phyloP scores from a whole-genome alignment of 345 rosid genomes.

The Bruguiera sexangula region DNA sequence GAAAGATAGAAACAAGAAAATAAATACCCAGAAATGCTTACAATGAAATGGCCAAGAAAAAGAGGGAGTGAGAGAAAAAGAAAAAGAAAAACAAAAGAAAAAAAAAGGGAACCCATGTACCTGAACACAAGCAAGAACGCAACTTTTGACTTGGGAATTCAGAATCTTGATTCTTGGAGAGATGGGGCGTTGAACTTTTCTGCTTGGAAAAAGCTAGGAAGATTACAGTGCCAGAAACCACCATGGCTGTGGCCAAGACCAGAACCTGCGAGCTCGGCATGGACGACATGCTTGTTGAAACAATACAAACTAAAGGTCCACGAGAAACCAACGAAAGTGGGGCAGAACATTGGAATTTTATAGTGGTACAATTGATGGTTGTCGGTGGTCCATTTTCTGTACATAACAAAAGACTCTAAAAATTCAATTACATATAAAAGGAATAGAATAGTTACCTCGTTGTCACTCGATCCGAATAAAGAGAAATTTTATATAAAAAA shows the following conservation, averaged over 20 bases:
- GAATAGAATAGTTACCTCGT: too few relatives aligned
- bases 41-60: neutral
- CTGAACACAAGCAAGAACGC: slow-evolving; percentile 60
- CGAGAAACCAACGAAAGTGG: neutral
- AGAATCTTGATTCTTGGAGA: slow-evolving; percentile 24
- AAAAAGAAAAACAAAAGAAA: too few relatives aligned
- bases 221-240: slow-evolving; percentile 66
- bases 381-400: too few relatives aligned
- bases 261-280: slow-evolving; percentile 44
- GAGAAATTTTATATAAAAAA: too few relatives aligned
- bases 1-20: neutral
- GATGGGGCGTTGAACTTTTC: neutral
- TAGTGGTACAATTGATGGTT: too few relatives aligned
- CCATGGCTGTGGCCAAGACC: slow-evolving; percentile 78
- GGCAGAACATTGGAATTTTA: neutral
- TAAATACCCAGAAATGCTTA: neutral
- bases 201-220: slow-evolving; percentile 61
- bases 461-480: too few relatives aligned
- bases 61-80: neutral
- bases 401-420: too few relatives aligned
- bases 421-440: too few relatives aligned
- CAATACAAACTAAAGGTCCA: neutral
- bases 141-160: slow-evolving; percentile 16
- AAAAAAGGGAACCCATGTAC: slow-evolving; percentile 26
- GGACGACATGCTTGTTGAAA: slow-evolving; percentile 12